Conservation (phyloP, 148 eudicot genomes). For the Suaeda aralocaspica region DNA sequence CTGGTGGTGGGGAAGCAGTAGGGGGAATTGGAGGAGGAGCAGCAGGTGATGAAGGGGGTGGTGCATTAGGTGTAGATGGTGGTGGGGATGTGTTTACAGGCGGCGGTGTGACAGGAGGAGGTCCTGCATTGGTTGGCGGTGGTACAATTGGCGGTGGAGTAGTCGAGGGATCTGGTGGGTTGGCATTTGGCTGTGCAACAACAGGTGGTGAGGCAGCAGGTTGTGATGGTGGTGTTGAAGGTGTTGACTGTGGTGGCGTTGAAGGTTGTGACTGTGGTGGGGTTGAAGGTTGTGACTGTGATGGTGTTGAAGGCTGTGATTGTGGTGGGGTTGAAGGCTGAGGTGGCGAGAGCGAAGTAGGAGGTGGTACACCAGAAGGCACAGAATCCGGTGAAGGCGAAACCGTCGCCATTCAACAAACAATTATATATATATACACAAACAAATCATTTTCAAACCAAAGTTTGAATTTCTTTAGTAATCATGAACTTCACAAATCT, state of each 20-base stretch:
- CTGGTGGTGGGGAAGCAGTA: slow-evolving; percentile 31
- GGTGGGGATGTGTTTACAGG: slow-evolving; percentile 32
- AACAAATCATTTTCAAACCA: slow-evolving; percentile 4
- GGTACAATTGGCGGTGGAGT: slow-evolving; percentile 35
- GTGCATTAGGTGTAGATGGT: slow-evolving; percentile 28
- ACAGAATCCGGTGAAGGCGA: slow-evolving; percentile 42
- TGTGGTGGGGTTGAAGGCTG: slow-evolving; percentile 24
- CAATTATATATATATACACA: slow-evolving; percentile 10
- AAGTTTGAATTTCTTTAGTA: slow-evolving; percentile 2
- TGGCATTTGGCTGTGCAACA: slow-evolving; percentile 28
- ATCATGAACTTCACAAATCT: slow-evolving; percentile 17
- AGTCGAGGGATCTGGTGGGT: slow-evolving; percentile 27
- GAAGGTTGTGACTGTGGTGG: slow-evolving; percentile 23
- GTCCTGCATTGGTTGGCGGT: slow-evolving; percentile 22
- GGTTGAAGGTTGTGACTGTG: slow-evolving; percentile 21
- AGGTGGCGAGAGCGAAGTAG: slow-evolving; percentile 21
- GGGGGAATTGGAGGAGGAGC: slow-evolving; percentile 35
- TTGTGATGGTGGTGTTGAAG: slow-evolving; percentile 25
- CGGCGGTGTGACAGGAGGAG: slow-evolving; percentile 39
- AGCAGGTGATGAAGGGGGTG: slow-evolving; percentile 23
- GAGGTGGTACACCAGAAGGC: slow-evolving; percentile 35
- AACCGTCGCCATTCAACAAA: slow-evolving; percentile 35
- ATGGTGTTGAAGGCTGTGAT: slow-evolving; percentile 17
- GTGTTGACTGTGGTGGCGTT: slow-evolving; percentile 21
- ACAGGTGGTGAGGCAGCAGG: slow-evolving; percentile 27